Conservation (phyloP, 768 basidiomycete species). For the Paxillus ammoniavirescens region DNA sequence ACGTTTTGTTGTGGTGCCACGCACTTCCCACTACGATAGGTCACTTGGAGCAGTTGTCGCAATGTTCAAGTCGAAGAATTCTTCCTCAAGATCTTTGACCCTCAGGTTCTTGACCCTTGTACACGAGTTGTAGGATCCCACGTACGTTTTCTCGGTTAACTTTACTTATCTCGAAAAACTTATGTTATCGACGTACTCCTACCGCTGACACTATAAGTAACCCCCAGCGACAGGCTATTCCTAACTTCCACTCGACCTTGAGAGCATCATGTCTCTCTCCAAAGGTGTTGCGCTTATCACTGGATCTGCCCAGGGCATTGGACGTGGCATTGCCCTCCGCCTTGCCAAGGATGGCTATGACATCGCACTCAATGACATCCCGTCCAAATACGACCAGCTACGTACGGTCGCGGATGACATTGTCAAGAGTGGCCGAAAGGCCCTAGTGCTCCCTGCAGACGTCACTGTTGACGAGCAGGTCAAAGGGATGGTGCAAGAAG, state of each 20-base stretch:
- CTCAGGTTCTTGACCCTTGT: no score
- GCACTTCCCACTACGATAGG: no score
- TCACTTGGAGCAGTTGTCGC: no score
- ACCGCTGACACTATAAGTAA: no score
- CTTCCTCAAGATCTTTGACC: no score
- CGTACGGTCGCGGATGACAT: conserved; percentile 20
- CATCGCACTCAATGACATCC: conserved; percentile 29
- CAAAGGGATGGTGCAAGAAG: conserved; percentile 16
- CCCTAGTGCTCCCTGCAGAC: conserved; percentile 17
- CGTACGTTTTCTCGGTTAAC: no score
- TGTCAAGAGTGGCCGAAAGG: conserved; percentile 13
- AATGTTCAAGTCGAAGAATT: no score
- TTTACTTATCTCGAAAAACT: no score
- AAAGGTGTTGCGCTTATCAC: conserved; percentile 34
- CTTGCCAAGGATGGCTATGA: conserved; percentile 24
- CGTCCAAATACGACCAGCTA: conserved; percentile 12
- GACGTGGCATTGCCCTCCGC: conserved; percentile 18
- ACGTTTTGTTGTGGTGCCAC: no score
- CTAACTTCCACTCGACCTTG: neutral
- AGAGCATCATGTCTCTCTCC: conserved; percentile 1
- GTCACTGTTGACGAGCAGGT: conserved; percentile 24
- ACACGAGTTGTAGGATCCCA: no score
- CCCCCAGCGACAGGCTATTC: no score
- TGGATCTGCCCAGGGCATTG: conserved; percentile 30
- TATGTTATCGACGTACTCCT: no score